phyloP scores from a whole-genome alignment of 495 filamentous ascomycete genomes.

The Penicillium waksmanii region DNA sequence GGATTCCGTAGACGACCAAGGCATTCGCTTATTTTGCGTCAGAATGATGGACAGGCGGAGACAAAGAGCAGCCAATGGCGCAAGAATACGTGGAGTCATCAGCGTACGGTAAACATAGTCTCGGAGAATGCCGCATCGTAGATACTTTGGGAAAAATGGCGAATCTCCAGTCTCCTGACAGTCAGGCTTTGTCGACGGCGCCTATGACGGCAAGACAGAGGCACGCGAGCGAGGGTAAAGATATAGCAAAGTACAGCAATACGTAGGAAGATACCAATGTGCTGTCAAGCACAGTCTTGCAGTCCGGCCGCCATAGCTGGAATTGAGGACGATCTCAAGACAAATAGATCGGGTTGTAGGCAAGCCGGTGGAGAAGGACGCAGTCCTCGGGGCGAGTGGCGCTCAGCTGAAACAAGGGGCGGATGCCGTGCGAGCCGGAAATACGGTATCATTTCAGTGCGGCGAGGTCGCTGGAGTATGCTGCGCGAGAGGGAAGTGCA shows the following conservation, averaged over 20 bases:
- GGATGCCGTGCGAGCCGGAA: slow-evolving; percentile 15
- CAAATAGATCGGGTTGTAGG: slow-evolving; percentile 3
- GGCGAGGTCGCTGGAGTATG: slow-evolving; percentile 4
- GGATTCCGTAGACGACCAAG: slow-evolving; percentile 2
- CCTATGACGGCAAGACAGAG: slow-evolving; percentile 1
- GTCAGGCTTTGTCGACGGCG: not conserved
- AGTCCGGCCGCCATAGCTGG: slow-evolving; percentile 7
- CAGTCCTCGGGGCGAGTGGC: slow-evolving; percentile 3
- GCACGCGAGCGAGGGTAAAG: not conserved
- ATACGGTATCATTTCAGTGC: slow-evolving; percentile 20
- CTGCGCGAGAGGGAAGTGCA: slow-evolving; percentile 12
- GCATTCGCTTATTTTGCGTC: slow-evolving; percentile 4
- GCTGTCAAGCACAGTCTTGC: not conserved
- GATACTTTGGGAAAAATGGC: not conserved
- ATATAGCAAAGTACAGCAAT: not conserved
- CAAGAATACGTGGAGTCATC: not conserved
- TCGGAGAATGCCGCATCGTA: slow-evolving; percentile 4
- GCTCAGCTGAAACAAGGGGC: slow-evolving; percentile 14
- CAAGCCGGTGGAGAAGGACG: slow-evolving; percentile 10
- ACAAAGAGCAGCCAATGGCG: slow-evolving; percentile 1
- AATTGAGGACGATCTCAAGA: slow-evolving; percentile 1
- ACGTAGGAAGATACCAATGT: slow-evolving; percentile 3
- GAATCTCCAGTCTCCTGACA: not conserved
- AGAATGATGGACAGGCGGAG: slow-evolving; percentile 8
- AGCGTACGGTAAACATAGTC: not conserved